Evolutionary conservation across 176 grass and related monocot genomes (phyloP).

Genomic region (Carex kokanica): DNA sequence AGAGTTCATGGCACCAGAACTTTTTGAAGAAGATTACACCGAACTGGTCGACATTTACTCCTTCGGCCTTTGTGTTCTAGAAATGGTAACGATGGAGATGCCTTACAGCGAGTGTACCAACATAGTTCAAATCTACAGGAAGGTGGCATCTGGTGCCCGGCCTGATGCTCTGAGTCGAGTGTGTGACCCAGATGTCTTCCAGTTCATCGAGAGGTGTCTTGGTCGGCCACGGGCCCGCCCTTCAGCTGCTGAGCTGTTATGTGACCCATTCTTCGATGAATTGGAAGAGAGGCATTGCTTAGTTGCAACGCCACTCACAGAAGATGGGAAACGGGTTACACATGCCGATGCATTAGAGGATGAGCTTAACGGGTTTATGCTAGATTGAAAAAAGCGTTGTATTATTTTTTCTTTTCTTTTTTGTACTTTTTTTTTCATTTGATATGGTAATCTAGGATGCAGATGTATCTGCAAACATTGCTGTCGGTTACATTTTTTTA

Average conservation of each 20-base stretch:
- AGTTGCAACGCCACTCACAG: not conserved
- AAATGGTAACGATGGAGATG: slow-evolving; percentile 93
- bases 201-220: slow-evolving; percentile 80
- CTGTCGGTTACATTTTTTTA: slow-evolving; percentile 2
- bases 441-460: not conserved
- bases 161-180: slow-evolving; percentile 57
- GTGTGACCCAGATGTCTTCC: slow-evolving; percentile 54
- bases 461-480: not conserved
- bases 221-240: slow-evolving; percentile 55
- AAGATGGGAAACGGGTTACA: not conserved
- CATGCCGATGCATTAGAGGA: slow-evolving; percentile 8
- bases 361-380: not conserved
- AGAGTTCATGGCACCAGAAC: slow-evolving; percentile 98
- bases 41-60: slow-evolving; percentile 98
- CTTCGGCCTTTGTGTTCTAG: slow-evolving; percentile 92
- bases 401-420: not conserved
- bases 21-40: slow-evolving; percentile 88
- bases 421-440: not conserved
- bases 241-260: slow-evolving; percentile 62
- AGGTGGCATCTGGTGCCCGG: slow-evolving; percentile 40
- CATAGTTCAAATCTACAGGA: slow-evolving; percentile 71
- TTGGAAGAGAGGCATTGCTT: slow-evolving; percentile 30
- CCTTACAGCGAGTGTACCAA: slow-evolving; percentile 82
- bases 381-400: slow-evolving; percentile 7
- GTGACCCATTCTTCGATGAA: slow-evolving; percentile 68